Base-by-base conservation (phyloP, 345 rosid genomes). In the Gossypium raimondii region DNA sequence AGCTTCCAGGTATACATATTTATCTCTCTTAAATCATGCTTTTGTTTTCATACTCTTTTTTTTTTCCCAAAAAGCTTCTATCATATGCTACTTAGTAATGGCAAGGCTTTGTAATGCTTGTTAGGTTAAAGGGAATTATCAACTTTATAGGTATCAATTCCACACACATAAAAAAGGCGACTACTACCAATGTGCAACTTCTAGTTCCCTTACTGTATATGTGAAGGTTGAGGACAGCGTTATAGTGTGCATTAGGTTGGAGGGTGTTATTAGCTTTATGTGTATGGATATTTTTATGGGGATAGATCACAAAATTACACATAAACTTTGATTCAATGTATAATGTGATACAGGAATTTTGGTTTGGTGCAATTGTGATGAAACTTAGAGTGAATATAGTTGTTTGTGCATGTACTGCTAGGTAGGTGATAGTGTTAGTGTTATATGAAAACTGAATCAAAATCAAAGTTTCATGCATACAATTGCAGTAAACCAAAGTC, bases 1-100 rank as follows among this genome's bases (percentile, higher is more conserved):
- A 44, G 99, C 98, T 82, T 89, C 98, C 70, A 90, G 97, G 98
- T 95, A 88, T 75, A 74, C 53, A 38, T 70, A 55, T 47, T 57
- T 70, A n/a, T 47, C 68, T 56, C 66, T 68, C 68, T 52, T 53
- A 67, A 76, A 53, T 50, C 3, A 24, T 7, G 18, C 68, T 53
- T 38, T 64, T 52, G 2, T 52, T 16, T 34, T 34, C 7, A 34
- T 34, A 34, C 41, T 17, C 20, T 7, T 51, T 50, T 29, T 16
- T 27, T 16, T 27, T 27, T 9, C 4, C 47, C 16, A 51, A 14
- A 51, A 69, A 51, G 10, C 47, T 69, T 17, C 22, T 17, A 2
- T 17, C 58, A 17, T 29, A 4, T 29, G 45, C 59, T 51, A 17
- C 24, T 51, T 4, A 9, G 59, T 41, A 18, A 25, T 52, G 13